Evolutionary conservation across 768 basidiomycete genomes (phyloP), one percentile per base, ranked within the genome.

Genomic region (Leccinum olivaceopallidum): DNA sequence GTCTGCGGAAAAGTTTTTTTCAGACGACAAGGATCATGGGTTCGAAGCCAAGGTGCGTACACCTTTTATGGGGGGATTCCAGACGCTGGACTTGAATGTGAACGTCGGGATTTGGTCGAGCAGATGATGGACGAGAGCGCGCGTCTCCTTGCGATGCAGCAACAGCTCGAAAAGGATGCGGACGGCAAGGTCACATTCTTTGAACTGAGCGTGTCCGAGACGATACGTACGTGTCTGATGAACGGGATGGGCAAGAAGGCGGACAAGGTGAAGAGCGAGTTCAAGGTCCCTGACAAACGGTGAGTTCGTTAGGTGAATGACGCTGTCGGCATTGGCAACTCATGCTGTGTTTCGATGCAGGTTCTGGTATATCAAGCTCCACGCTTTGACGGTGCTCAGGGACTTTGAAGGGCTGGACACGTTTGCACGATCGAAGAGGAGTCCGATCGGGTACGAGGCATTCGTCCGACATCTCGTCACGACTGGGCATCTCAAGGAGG

Each of bases 271-370:
- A 88, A 90, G 71, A 79, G 80, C 2, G 96, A 98, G 64, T 98
- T 94, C 80, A 95, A 91, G 71, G 92, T 99, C 1, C 85, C 94
- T 1, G 97, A 98, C 71, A 98, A 95, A 78, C 81, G 96, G 95
- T 94, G 56, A 30, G 83, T 69, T 39, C 26, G 1, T 4, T 59
- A 20, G 4, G 12, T 12, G 2, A 37, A 9, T 3, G 9, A 34
- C 37, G 6, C 36, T 6, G 14, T 30, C 9, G 55, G 13, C 2
- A 54, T 22, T 28, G 26, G 54, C 9, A 18, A 54, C 37, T 57
- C 42, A 39, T 14, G 18, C 30, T 18, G 2, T 32, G 47, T 18
- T 36, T 22, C 9, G 56, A 6, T 51, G 52, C 32, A 97, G 95
- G 53, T 98, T 94, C 76, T 98, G 95, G 95, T 90, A 94, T 76